Conservation (phyloP, 2,329 filamentous ascomycete species). For the Fusarium kyushuense region DNA sequence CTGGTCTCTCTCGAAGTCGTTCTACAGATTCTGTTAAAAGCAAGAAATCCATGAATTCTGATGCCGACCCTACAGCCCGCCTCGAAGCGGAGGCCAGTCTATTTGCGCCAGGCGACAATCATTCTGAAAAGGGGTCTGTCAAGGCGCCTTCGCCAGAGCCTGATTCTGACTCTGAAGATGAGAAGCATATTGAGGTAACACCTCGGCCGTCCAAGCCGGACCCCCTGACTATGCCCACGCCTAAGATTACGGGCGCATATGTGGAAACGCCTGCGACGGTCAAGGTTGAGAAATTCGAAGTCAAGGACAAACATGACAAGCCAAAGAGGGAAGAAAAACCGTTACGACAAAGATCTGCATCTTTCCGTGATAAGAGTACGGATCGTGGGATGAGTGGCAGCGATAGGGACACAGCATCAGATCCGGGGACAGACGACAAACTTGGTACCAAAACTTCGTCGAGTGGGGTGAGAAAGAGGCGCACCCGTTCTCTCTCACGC, state of each 20-base stretch:
- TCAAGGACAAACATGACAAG: constrained; percentile 36
- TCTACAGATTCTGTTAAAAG: constrained; percentile 62
- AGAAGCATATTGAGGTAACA: constrained; percentile 57
- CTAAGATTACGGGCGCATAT: constrained; percentile 66
- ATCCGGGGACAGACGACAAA: constrained; percentile 49
- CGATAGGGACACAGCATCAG: constrained; percentile 50
- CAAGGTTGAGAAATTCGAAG: constrained; percentile 53
- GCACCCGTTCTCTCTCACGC: constrained; percentile 58
- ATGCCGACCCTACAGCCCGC: constrained; percentile 66
- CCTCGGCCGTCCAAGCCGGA: constrained; percentile 61
- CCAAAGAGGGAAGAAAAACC: constrained; percentile 29
- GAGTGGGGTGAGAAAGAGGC: constrained; percentile 46
- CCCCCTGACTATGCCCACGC: constrained; percentile 64
- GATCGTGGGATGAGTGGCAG: constrained; percentile 40
- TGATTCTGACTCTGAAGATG: constrained; percentile 52
- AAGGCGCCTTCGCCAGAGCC: constrained; percentile 60
- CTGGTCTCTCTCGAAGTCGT: constrained; percentile 56
- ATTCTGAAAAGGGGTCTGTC: constrained; percentile 67
- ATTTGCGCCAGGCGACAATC: constrained; percentile 66
- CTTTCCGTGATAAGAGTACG: constrained; percentile 45
- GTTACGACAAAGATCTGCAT: constrained; percentile 34
- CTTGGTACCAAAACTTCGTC: constrained; percentile 39
- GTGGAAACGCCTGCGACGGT: constrained; percentile 67
- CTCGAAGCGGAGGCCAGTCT: constrained; percentile 68
- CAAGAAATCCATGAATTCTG: constrained; percentile 63